These are phyloP conservation scores for Dillenia turbinata DNA, from an alignment of 164 flowering plant species.

Conservation along the genomic window DNA sequence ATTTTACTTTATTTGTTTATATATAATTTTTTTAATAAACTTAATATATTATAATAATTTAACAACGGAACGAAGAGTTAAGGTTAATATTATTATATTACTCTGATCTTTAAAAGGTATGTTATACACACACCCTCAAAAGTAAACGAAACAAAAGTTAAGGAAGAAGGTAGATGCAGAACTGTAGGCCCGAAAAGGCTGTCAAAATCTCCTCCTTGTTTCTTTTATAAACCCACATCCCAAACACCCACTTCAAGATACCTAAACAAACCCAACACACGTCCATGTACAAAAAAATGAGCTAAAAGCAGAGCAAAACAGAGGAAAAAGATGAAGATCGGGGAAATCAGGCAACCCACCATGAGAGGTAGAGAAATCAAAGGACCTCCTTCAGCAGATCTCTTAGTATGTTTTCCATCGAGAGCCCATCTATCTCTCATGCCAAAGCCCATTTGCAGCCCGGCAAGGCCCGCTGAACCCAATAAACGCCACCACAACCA, in stretches of 20 bases:
- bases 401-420: constrained; percentile 81
- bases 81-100: too few species aligned
- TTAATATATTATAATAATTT: too few species aligned
- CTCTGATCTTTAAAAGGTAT: too few species aligned
- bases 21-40: too few species aligned
- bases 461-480: constrained; percentile 45
- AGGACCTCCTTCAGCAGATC: constrained; percentile 53
- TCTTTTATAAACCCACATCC: constrained; percentile 23
- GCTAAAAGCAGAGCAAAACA: not conserved
- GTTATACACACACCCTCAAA: constrained; percentile 20
- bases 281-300: not conserved
- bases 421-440: constrained; percentile 59
- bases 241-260: not conserved
- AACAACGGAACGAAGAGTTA: too few species aligned
- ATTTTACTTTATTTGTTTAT: too few species aligned
- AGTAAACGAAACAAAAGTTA: constrained; percentile 8
- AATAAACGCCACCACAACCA: constrained; percentile 32
- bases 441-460: constrained; percentile 89
- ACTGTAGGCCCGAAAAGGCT: constrained; percentile 19
- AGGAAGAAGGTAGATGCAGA: constrained; percentile 5
- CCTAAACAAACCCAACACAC: not conserved
- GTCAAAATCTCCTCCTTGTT: constrained; percentile 20
- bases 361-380: constrained; percentile 60
- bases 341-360: not conserved
- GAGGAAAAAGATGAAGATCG: constrained; percentile 4